A percentile compares a stretch with the other conserved stretches of the same genome.
Conservation (phyloP, 441 rosid species). For the Syzygium syzygioides region DNA sequence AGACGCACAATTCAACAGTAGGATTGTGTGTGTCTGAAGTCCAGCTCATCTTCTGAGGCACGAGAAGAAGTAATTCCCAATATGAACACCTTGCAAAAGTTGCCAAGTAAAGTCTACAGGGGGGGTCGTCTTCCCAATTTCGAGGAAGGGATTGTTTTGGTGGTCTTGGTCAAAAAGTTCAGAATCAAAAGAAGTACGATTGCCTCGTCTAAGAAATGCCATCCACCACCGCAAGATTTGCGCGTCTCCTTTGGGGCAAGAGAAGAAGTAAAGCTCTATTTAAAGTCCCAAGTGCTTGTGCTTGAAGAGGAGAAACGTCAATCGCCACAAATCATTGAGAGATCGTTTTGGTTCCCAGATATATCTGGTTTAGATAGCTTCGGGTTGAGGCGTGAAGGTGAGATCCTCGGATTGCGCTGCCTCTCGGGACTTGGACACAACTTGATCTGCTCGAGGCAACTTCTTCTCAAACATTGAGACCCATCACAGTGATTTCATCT, state of each 20-base stretch:
- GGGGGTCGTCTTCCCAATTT: not conserved
- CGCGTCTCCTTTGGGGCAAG: no score
- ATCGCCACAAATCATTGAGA: not conserved
- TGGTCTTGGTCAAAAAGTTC: not conserved
- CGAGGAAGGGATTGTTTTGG: not conserved
- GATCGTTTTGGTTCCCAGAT: not conserved
- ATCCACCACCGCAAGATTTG: no score
- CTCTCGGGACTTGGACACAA: no score
- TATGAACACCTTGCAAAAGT: not conserved
- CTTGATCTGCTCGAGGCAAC: no score
- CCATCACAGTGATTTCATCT: no score
- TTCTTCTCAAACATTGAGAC: no score
- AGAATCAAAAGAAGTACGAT: not conserved
- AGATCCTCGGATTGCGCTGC: rapidly evolving
- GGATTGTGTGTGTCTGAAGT: not conserved
- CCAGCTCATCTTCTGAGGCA: not conserved
- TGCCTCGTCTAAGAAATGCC: no score
- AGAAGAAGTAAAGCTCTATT: no score
- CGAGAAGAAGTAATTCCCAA: rapidly evolving
- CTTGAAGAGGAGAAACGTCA: not conserved
- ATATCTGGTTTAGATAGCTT: no score
- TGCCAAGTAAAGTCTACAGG: no score
- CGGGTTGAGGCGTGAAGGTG: no score
- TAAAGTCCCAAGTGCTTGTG: no score
- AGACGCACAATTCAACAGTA: rapidly evolving